phyloP scores from a whole-genome alignment of 306 rosid genomes.

The Hippophae gyantsensis region DNA sequence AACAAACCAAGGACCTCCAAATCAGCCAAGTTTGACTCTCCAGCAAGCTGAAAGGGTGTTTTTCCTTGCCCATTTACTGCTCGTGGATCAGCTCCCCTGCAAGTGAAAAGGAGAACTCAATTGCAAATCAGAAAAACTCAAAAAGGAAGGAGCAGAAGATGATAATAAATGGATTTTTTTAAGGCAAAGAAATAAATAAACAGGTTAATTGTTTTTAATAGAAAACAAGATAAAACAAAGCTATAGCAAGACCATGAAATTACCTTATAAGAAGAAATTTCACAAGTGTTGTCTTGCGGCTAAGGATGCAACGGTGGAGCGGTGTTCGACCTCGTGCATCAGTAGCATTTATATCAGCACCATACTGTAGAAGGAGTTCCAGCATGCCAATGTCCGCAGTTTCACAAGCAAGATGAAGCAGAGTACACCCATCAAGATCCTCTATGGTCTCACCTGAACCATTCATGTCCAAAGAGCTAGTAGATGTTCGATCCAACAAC shows the following conservation, averaged over 20 bases:
- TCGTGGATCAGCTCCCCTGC: slow-evolving; percentile 93
- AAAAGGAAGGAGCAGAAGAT: background rate
- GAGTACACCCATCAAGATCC: slow-evolving; percentile 69
- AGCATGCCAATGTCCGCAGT: slow-evolving; percentile 92
- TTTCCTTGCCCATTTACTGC: slow-evolving; percentile 76
- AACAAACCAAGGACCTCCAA: slow-evolving; percentile 45
- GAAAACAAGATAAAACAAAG: background rate
- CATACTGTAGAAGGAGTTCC: slow-evolving; percentile 93
- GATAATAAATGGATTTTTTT: background rate
- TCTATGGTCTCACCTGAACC: slow-evolving; percentile 46
- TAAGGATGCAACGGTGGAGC: slow-evolving; percentile 64
- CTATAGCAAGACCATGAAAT: slow-evolving; percentile 13
- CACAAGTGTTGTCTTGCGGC: slow-evolving; percentile 43
- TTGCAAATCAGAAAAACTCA: slow-evolving; percentile 2
- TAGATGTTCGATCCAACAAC: slow-evolving; percentile 60
- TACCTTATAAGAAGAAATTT: slow-evolving; percentile 86
- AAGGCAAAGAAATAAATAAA: too few relatives aligned
- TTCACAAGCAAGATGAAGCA: slow-evolving; percentile 93
- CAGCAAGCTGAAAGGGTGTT: slow-evolving; percentile 65
- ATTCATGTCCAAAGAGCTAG: slow-evolving; percentile 41
- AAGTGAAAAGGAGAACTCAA: slow-evolving; percentile 17
- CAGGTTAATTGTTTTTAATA: too few relatives aligned
- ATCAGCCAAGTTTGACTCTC: slow-evolving; percentile 59
- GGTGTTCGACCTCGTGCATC: slow-evolving; percentile 81
- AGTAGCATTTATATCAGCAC: slow-evolving; percentile 67